Conservation (phyloP, 306 rosid species). For the Astragalus membranaceus region DNA sequence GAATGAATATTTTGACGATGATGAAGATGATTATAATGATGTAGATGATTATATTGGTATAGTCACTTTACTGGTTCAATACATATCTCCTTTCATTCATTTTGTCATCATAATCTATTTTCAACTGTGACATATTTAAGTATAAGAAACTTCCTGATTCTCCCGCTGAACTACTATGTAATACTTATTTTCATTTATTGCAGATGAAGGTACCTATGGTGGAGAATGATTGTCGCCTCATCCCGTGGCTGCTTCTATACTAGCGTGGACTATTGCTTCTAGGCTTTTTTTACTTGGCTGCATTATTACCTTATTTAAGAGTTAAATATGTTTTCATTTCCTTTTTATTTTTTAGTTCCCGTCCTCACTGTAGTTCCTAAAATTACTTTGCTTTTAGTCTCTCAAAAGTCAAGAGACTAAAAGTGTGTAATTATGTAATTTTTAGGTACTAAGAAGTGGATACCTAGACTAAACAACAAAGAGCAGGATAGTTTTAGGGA, state of each 20-base stretch:
- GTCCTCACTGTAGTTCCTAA: no score
- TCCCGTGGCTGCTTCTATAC: background rate
- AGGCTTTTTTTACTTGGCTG: no score
- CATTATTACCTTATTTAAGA: background rate
- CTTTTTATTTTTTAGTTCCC: no score
- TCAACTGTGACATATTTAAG: background rate
- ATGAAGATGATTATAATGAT: conserved; percentile 39
- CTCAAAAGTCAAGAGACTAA: no score
- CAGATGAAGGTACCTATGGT: conserved; percentile 36
- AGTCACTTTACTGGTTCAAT: background rate
- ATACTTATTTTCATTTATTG: conserved; percentile 6
- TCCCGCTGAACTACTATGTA: background rate
- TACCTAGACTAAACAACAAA: no score
- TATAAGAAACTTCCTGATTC: background rate
- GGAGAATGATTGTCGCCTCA: conserved; percentile 10
- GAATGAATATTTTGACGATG: conserved; percentile 47
- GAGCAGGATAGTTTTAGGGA: no score
- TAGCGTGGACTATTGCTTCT: background rate
- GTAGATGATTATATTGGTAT: conserved; percentile 37
- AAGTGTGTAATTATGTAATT: no score
- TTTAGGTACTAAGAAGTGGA: no score
- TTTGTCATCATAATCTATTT: background rate
- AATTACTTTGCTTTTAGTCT: no score
- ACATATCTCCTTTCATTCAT: background rate
- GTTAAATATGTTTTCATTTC: no score